These are phyloP conservation scores for Earliella scabrosa DNA, from an alignment of 1,284 basidiomycete genomes.

Conservation along the genomic window DNA sequence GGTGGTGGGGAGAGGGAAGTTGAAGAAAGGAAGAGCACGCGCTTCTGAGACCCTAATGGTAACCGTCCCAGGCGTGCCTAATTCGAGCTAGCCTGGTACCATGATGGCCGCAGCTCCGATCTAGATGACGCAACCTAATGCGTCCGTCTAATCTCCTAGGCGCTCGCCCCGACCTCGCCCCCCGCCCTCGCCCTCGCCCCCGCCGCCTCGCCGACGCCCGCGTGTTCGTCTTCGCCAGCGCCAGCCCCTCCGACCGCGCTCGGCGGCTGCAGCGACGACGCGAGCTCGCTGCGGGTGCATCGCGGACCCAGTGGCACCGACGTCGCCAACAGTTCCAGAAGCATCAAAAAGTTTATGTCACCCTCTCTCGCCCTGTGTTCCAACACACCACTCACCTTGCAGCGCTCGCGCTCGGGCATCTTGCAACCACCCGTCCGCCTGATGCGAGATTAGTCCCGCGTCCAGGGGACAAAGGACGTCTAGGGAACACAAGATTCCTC, in stretches of 20 bases:
- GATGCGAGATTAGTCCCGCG: constrained; percentile 8
- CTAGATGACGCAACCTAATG: constrained; percentile 39
- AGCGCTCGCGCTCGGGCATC: constrained; percentile 1
- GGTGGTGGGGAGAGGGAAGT: constrained; percentile 38
- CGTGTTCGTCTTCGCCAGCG: constrained; percentile 2
- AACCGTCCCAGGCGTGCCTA: constrained; percentile 40
- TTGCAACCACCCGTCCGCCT: constrained; percentile 5
- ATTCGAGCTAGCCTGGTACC: constrained; percentile 33
- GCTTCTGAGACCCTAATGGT: constrained; percentile 37
- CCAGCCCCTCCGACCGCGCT: constrained; percentile 5
- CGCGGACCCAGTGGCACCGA: background rate
- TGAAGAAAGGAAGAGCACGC: constrained; percentile 42
- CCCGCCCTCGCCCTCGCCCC: constrained; percentile 5
- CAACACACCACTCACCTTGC: constrained; percentile 22
- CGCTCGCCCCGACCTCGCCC: constrained; percentile 15
- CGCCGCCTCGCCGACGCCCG: constrained; percentile 10
- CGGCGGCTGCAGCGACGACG: background rate
- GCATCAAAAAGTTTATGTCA: constrained; percentile 25
- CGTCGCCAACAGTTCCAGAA: constrained; percentile 12
- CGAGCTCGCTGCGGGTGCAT: background rate
- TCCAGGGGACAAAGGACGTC: constrained; percentile 13
- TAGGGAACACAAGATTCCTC: too few relatives aligned
- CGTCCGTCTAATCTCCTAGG: constrained; percentile 26
- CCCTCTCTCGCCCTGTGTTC: constrained; percentile 19
- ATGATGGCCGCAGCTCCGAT: constrained; percentile 41